These are phyloP conservation scores for Extremus antarcticus DNA, from an alignment of 495 filamentous ascomycete genomes.

Conservation along the genomic window DNA sequence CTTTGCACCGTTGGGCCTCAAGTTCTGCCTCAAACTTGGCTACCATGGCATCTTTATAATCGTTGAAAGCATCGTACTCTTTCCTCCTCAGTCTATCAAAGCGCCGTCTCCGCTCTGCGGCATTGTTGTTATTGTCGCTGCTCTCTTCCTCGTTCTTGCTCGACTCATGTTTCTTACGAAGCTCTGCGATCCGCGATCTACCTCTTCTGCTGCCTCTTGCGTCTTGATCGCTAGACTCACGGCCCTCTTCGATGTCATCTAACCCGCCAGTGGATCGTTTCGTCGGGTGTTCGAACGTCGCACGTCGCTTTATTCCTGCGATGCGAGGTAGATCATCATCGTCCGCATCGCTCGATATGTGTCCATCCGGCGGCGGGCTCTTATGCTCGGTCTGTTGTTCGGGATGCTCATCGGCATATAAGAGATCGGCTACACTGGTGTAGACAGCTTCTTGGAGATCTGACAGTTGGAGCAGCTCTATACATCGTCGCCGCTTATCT, in stretches of 20 bases:
- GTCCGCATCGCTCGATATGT: slow-evolving; percentile 18
- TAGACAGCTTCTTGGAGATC: slow-evolving; percentile 10
- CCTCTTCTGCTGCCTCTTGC: neutral
- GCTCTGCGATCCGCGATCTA: neutral
- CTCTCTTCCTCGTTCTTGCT: neutral
- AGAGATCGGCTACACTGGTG: slow-evolving; percentile 6
- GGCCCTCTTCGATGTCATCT: neutral
- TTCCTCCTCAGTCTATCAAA: slow-evolving; percentile 14
- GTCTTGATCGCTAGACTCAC: neutral
- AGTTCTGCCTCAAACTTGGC: slow-evolving; percentile 17
- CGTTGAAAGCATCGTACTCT: slow-evolving; percentile 11
- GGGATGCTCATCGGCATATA: neutral
- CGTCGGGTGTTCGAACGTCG: slow-evolving; percentile 2
- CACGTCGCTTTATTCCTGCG: neutral
- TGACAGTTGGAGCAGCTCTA: slow-evolving; percentile 9
- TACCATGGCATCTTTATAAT: slow-evolving; percentile 14
- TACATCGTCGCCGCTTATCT: slow-evolving; percentile 14
- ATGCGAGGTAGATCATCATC: slow-evolving; percentile 15
- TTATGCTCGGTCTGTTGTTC: neutral
- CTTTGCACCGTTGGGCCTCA: slow-evolving; percentile 3
- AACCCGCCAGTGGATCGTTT: neutral
- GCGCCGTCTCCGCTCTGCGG: slow-evolving; percentile 8
- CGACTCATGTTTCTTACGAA: neutral
- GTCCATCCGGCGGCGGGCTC: neutral
- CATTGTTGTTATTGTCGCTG: neutral